Evolutionary conservation across 140 eudicot genomes (phyloP), one percentile per base, ranked within the genome.

Genomic region (Cichorium intybus): DNA sequence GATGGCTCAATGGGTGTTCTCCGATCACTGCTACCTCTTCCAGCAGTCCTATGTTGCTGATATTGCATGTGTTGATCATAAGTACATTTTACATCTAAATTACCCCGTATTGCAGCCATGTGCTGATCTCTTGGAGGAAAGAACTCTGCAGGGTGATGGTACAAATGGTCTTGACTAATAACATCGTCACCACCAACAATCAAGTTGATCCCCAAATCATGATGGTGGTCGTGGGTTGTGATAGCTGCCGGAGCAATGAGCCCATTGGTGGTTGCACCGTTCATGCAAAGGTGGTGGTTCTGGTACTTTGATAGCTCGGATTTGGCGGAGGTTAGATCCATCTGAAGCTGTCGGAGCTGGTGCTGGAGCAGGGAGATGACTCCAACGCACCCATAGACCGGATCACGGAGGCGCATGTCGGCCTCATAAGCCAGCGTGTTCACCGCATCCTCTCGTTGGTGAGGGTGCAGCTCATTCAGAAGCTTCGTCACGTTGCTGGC

Each of bases 331-430:
- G 72, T 80, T 5, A 84, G 75, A 54, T 84, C 90, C 67, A 80
- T 69, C 61, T 80, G 86, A 43, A 84, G 86, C 79, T 84, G 90
- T 5, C 86, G 79, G 52, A 84, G 90, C 43, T 84, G 90, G 74
- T 84, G 86, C 24, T 84, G 90, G 48, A 84, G 90, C 70, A 84
- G 86, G 23, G 90, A 84, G 57, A 84, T 84, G 17, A 84, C 90
- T 9, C 90, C 90, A 4, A 84, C 90, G 73, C 90, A 84, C 14
- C 90, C 90, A 34, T 84, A 84, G 4, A 84, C 86, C 0, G 90
- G 90, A 71, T 84, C 90, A 3, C 90, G 86, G 43, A 84, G 85
- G 6, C 90, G 79, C 90, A 84, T 84, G 10, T 84, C 90, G 9
- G 90, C 90, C 47, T 84, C 86, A 24, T 84, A 84, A 6, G 90